A percentile compares a stretch with the other conserved stretches of the same genome.
phyloP scores from a whole-genome alignment of 306 rosid genomes.

The Begonia peltatifolia region DNA sequence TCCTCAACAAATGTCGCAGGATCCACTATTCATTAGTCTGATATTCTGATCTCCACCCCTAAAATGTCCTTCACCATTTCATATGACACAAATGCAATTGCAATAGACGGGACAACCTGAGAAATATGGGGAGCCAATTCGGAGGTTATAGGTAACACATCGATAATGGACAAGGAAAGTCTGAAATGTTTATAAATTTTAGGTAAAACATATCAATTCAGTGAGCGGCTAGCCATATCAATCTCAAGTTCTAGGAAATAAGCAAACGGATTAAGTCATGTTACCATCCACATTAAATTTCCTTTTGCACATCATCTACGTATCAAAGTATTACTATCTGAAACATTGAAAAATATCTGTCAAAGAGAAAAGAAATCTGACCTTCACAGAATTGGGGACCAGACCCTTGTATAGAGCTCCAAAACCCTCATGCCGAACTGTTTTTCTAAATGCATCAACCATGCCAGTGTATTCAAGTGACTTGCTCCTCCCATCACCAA shows the following conservation, averaged over 20 bases:
- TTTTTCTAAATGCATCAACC: constrained; percentile 93
- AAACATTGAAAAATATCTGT: neutral
- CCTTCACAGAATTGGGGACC: constrained; percentile 98
- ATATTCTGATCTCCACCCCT: constrained; percentile 95
- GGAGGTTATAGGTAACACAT: neutral
- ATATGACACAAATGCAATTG: constrained; percentile 80
- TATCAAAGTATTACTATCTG: neutral
- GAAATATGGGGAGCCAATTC: constrained; percentile 16
- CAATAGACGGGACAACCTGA: constrained; percentile 98
- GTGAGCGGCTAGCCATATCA: neutral
- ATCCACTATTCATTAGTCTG: constrained; percentile 39
- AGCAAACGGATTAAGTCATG: neutral
- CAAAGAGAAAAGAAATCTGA: constrained; percentile 14
- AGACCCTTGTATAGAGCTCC: constrained; percentile 97
- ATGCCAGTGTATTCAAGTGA: constrained; percentile 82
- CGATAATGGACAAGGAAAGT: neutral
- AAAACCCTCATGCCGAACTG: constrained; percentile 85
- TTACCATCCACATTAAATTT: neutral
- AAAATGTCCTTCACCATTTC: constrained; percentile 91
- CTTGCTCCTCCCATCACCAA: constrained; percentile 80
- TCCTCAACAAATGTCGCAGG: constrained; percentile 11
- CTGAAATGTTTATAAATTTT: too few species aligned
- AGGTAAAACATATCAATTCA: neutral
- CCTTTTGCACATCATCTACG: neutral
- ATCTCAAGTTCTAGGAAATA: neutral